Percentiles rank a stretch among this genome's conserved stretches.
phyloP scores from a whole-genome alignment of 1,284 basidiomycete species.

The Cryptococcus jaspeensis region DNA sequence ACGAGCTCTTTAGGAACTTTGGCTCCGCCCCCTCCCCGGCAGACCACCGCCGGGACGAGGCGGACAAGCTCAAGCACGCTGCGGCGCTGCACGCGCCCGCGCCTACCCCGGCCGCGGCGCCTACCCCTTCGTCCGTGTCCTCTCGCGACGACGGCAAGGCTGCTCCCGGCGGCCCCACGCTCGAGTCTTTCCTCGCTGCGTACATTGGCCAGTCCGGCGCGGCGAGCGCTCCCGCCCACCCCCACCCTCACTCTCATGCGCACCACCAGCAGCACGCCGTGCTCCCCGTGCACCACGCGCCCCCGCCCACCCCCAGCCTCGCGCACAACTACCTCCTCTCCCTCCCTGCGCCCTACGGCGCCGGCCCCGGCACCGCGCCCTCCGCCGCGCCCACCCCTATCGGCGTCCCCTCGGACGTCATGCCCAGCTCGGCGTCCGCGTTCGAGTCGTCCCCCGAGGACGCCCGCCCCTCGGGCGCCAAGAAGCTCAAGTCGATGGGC shows the following conservation, averaged over 20 bases:
- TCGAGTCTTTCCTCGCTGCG: slow-evolving; percentile 48
- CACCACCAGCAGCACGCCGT: neutral
- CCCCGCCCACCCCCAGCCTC: slow-evolving; percentile 6
- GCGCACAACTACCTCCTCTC: slow-evolving; percentile 29
- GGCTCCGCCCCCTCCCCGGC: slow-evolving; percentile 31
- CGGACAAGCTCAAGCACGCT: slow-evolving; percentile 7
- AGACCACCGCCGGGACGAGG: slow-evolving; percentile 11
- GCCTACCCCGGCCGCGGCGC: slow-evolving; percentile 15
- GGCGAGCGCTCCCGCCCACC: neutral
- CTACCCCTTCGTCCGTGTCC: slow-evolving; percentile 9
- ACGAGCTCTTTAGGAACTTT: slow-evolving; percentile 45
- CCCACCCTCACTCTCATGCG: neutral
- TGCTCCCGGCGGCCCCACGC: slow-evolving; percentile 30
- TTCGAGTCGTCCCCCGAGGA: slow-evolving; percentile 10
- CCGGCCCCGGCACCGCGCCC: neutral
- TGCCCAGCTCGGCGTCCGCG: neutral
- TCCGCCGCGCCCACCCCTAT: slow-evolving; percentile 4
- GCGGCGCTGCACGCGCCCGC: slow-evolving; percentile 4
- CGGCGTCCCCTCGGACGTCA: slow-evolving; percentile 9
- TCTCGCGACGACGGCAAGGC: slow-evolving; percentile 5
- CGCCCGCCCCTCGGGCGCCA: slow-evolving; percentile 38
- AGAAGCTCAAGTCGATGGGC: slow-evolving; percentile 45
- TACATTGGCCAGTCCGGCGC: slow-evolving; percentile 30
- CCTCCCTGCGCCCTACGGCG: slow-evolving; percentile 19
- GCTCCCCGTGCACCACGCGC: neutral